Conservation (phyloP, 164 flowering plant species). For the Macadamia integrifolia region DNA sequence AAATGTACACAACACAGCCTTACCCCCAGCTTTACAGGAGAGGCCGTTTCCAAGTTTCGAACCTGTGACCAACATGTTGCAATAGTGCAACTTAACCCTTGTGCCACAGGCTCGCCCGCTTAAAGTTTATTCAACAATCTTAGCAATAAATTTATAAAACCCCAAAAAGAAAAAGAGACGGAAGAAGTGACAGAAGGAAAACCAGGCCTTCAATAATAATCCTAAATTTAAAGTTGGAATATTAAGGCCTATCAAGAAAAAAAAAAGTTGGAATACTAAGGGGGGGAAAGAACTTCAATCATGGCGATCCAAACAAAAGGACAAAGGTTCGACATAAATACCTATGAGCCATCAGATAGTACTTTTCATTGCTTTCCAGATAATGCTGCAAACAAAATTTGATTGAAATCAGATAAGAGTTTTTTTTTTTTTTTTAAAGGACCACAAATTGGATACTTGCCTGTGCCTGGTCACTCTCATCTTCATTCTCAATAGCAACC, state of each 20-base stretch:
- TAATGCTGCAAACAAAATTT: slow-evolving; percentile 70
- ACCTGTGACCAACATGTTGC: no score
- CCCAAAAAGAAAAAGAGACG: background rate
- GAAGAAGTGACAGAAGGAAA: background rate
- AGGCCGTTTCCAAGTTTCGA: no score
- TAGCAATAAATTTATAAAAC: background rate
- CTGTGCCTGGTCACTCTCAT: slow-evolving; percentile 92
- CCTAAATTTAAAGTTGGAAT: no score
- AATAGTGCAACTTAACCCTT: no score
- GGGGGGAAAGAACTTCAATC: no score
- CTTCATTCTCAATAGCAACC: slow-evolving; percentile 53
- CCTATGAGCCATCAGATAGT: slow-evolving; percentile 99
- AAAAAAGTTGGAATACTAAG: no score
- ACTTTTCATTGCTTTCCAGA: slow-evolving; percentile 94
- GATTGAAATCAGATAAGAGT: background rate
- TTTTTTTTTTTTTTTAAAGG: no score
- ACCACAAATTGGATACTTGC: slow-evolving; percentile 27
- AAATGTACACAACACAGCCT: no score
- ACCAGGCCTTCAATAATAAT: no score
- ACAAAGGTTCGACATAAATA: slow-evolving; percentile 15
- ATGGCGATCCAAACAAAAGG: background rate
- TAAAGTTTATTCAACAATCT: background rate
- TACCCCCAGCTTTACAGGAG: no score
- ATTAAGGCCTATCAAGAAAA: no score
- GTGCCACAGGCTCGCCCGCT: no score